Evolutionary conservation across 1,284 basidiomycete species (phyloP), one percentile per base, ranked within the genome.

Genomic region (Fistulinella cinereoalba): DNA sequence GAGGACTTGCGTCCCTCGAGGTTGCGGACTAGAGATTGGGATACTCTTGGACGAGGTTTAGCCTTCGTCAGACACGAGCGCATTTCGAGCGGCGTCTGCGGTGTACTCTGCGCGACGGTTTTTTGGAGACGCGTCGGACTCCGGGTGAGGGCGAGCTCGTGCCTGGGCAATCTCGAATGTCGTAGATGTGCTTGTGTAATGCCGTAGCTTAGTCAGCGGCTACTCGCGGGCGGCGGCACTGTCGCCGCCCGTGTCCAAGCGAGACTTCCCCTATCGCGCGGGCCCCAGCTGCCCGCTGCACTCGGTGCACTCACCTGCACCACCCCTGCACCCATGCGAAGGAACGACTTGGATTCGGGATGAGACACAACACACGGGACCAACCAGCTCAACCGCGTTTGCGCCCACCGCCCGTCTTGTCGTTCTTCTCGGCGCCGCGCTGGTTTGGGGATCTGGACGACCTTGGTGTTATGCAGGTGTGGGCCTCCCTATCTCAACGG

Each of bases 111-210:
- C 73, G 44, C 68, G 75, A 1, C 13, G 86, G 72, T 61, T 87
- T 82, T 61, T 85, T 80, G 4, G 81, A 85, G 25, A 85, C 69
- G n/a, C 76, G 75, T 11, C 85, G 74, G 27, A 86, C n/a, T n/a
- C n/a, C n/a, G 73, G 1, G 83, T 79, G 4, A 88, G 72, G 0
- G 81, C 79, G 43, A 88, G 72, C 50, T 87, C 79, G 34, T 80
- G 75, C 6, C 77, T 4, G 66, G 62, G 6, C 63, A 49, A 27
- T 79, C 73, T 5, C n/a, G 79, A 74, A 46, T 75, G 68, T n/a
- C 0, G 73, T 69, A 37, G 76, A 68, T 4, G 74, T 62, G 11
- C 84, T 76, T 4, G 81, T 75, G 45, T 80, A 76, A 34, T 75
- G 71, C 53, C 85, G 84, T 4, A 88, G 72, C 56, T 81, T 85